Percentiles rank a stretch among this genome's conserved stretches.
phyloP scores from a whole-genome alignment of 345 rosid species.

The Citrus medica region DNA sequence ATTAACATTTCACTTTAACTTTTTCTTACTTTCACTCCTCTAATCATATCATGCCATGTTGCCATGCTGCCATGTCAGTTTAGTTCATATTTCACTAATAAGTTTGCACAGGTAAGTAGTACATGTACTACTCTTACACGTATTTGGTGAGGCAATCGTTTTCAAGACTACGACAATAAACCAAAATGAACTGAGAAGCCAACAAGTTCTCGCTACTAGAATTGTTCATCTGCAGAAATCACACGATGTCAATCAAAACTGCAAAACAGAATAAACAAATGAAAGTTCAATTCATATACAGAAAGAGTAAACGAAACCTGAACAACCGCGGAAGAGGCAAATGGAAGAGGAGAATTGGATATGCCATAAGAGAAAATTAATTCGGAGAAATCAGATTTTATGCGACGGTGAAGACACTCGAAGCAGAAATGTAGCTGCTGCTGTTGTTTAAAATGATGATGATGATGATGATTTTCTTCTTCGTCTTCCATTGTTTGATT shows the following conservation, averaged over 20 bases:
- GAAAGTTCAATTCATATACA: not conserved
- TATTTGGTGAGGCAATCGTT: slow-evolving; percentile 53
- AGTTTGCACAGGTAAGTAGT: not conserved
- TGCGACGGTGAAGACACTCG: slow-evolving; percentile 69
- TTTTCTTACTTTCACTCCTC: not conserved
- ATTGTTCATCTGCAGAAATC: slow-evolving; percentile 39
- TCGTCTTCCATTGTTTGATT: slow-evolving; percentile 16
- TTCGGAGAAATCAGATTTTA: slow-evolving; percentile 67
- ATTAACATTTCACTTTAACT: too few species aligned
- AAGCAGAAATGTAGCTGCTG: slow-evolving; percentile 34
- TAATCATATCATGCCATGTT: too few species aligned
- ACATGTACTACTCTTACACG: slow-evolving; percentile 39
- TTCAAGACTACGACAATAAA: slow-evolving; percentile 36
- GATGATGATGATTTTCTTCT: not conserved
- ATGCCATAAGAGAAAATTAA: slow-evolving; percentile 59
- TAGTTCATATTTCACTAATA: too few species aligned
- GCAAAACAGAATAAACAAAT: not conserved
- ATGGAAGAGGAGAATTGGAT: slow-evolving; percentile 68
- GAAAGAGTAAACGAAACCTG: slow-evolving; percentile 33
- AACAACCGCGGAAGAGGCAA: slow-evolving; percentile 72
- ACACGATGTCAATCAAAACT: slow-evolving; percentile 5
- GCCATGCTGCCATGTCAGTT: too few species aligned
- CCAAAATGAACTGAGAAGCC: slow-evolving; percentile 53
- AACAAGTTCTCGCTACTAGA: slow-evolving; percentile 41
- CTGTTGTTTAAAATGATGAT: not conserved